Evolutionary conservation across 2,329 filamentous ascomycete genomes (phyloP), one percentile per base, ranked within the genome.

Genomic region (Fusarium oxysporum): DNA sequence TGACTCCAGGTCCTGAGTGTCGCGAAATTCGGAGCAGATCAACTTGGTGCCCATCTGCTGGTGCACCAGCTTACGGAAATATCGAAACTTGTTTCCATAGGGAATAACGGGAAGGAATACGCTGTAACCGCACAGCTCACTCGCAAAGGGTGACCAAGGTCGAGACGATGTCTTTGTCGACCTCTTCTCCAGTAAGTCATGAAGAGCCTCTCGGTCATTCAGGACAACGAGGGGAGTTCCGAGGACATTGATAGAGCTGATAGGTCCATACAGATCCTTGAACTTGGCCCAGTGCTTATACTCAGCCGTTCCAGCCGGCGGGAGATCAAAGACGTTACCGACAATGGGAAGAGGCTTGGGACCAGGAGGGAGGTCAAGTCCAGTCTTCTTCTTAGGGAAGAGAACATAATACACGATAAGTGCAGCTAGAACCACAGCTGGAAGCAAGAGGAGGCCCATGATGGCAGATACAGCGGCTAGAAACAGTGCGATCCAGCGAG

Each of bases 321-420:
- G 87, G 16, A 89, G 77, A 68, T 89, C 86, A 2, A 72, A 68
- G 21, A 88, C 69, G 71, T 89, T 89, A 8, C 87, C 87, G 8
- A 89, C 35, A 0, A 89, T 19, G 0, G 86, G 85, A 11, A 85
- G 74, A 0, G 81, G 82, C 41, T 80, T 86, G 0, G 87, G 88
- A 0, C 88, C 88, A 3, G 87, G 87, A 2, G 86, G 87, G 1
- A 77, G 70, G 33, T 50, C 43, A 33, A 45, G 56, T 11, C 45
- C 44, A 10, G 47, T 33, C 40, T 56, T 71, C 28, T 45, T 61
- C 19, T 51, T 55, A 10, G 66, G 59, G 11, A 53, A 63, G 17
- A 60, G n/a, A 17, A 75, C 47, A 33, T 62, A 63, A 19, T 70
- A 74, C 38, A 75, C 28, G 17, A 70, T 11, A 13, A 72, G 3